Percentiles rank a stretch among this genome's conserved stretches.
phyloP scores from a whole-genome alignment of 2,329 filamentous ascomycete species.

The Fusarium subtropicale region DNA sequence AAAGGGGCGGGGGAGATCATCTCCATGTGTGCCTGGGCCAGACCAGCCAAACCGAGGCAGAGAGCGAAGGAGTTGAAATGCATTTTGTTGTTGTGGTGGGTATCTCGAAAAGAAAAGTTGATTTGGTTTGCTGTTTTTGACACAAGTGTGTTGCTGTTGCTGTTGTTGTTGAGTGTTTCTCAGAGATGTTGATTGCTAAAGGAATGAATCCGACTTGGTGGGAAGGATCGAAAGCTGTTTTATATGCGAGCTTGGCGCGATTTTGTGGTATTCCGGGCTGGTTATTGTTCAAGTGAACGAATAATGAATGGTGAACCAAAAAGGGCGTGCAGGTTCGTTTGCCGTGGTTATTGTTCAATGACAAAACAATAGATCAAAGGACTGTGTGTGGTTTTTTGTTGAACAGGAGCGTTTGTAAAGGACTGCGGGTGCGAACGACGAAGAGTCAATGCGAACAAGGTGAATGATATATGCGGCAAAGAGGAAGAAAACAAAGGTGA shows the following conservation, averaged over 20 bases:
- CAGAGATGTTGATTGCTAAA: constrained; percentile 14
- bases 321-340: constrained; percentile 25
- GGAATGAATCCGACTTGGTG: constrained; percentile 20
- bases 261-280: constrained; percentile 12
- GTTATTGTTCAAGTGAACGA: constrained; percentile 38
- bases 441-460: constrained; percentile 20
- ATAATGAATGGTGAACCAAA: constrained; percentile 32
- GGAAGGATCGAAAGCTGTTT: constrained; percentile 31
- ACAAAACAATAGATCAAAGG: constrained; percentile 33
- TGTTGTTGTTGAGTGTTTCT: constrained; percentile 25
- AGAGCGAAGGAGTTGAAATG: constrained; percentile 54
- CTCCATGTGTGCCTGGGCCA: constrained; percentile 67
- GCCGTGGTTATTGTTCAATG: constrained; percentile 26
- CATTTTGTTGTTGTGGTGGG: constrained; percentile 51
- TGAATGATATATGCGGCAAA: constrained; percentile 17
- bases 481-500: constrained; percentile 14
- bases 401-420: constrained; percentile 23
- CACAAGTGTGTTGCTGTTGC: constrained; percentile 6
- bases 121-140: constrained; percentile 3
- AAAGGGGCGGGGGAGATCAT: constrained; percentile 65
- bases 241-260: constrained; percentile 29
- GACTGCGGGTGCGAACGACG: constrained; percentile 35
- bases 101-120: constrained; percentile 25
- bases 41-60: constrained; percentile 57
- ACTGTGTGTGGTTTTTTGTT: constrained; percentile 34